phyloP scores from a whole-genome alignment of 768 basidiomycete genomes.

The Cyclocybe aegerita region DNA sequence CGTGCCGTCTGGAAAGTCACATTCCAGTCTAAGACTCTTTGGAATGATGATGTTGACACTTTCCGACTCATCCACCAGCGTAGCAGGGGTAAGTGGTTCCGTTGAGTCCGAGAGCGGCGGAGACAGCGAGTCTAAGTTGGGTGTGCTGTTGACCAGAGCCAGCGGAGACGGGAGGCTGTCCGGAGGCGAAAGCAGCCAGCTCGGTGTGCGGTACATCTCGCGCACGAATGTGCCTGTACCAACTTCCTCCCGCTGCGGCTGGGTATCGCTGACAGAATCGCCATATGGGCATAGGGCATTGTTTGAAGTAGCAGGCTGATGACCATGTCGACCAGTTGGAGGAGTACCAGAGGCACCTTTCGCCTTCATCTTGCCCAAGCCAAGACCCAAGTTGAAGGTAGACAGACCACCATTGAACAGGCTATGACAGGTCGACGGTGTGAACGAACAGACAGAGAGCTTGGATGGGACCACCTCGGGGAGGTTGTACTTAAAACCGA shows the following conservation, averaged over 20 bases:
- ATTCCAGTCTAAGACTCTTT: constrained; percentile 17
- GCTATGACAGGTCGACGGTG: constrained; percentile 16
- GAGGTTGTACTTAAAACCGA: constrained; percentile 46
- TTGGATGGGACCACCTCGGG: constrained; percentile 25
- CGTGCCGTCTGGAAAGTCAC: constrained; percentile 12
- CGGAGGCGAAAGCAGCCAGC: constrained; percentile 26
- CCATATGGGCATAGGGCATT: too few species aligned
- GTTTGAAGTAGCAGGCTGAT: too few species aligned
- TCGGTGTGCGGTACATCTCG: constrained; percentile 25
- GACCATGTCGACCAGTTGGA: neutral
- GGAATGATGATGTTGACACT: constrained; percentile 20
- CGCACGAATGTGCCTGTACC: constrained; percentile 23
- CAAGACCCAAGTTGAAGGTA: constrained; percentile 16
- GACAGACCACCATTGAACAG: constrained; percentile 21
- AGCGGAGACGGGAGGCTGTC: constrained; percentile 25
- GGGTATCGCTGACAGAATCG: too few species aligned
- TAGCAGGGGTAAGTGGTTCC: constrained; percentile 23
- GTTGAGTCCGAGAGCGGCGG: constrained; percentile 6
- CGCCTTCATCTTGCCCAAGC: constrained; percentile 12
- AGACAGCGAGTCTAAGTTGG: neutral
- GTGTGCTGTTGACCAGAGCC: constrained; percentile 14
- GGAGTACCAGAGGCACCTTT: constrained; percentile 1
- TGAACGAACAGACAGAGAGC: constrained; percentile 19
- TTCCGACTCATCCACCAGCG: constrained; percentile 15
- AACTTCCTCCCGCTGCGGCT: constrained; percentile 7